Conservation (phyloP, 2,329 filamentous ascomycete genomes). For the Penicillium digitatum region DNA sequence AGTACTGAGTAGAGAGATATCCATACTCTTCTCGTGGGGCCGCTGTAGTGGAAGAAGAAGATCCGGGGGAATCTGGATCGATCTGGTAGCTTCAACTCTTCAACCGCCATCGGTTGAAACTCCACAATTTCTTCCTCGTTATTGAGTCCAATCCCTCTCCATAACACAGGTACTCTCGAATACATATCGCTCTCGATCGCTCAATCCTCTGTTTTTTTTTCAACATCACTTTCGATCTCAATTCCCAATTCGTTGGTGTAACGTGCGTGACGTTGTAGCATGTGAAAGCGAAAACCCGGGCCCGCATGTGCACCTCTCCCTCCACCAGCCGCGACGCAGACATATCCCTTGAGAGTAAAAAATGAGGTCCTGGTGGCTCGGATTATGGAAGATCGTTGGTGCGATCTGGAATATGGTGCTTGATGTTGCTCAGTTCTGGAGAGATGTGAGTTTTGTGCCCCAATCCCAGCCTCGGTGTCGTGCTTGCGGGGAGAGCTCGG, state of each 20-base stretch:
- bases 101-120: background rate
- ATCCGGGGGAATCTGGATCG: background rate
- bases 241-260: background rate
- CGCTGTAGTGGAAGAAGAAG: background rate
- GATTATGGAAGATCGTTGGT: constrained; percentile 27
- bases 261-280: constrained; percentile 15
- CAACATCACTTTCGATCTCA: background rate
- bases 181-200: background rate
- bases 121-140: background rate
- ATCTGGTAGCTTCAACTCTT: background rate
- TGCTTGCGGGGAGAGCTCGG: background rate
- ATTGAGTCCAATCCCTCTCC: background rate
- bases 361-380: constrained; percentile 25
- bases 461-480: background rate
- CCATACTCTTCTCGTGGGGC: background rate
- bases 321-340: constrained; percentile 3
- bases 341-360: constrained; percentile 1
- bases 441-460: constrained; percentile 45
- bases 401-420: constrained; percentile 56
- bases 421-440: constrained; percentile 62
- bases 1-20: background rate
- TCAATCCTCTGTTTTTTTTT: background rate
- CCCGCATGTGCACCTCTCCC: constrained; percentile 1
- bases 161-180: background rate
- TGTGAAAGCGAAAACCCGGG: constrained; percentile 20